A percentile compares a stretch with the other conserved stretches of the same genome.
phyloP scores from a whole-genome alignment of 2,329 filamentous ascomycete species.

The Microdochium trichocladiopsis region DNA sequence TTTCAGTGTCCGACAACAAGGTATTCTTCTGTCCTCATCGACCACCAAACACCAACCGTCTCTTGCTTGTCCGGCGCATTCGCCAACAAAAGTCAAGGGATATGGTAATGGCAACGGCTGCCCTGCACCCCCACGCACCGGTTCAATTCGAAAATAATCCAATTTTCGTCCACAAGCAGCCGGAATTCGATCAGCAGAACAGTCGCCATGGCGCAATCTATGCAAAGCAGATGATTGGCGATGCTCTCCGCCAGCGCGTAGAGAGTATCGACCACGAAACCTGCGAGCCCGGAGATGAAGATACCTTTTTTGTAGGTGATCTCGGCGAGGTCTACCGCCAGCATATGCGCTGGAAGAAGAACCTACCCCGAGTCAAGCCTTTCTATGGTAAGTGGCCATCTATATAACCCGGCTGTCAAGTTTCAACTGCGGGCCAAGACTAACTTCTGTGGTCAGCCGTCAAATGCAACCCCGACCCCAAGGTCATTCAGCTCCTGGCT shows the following conservation, averaged over 20 bases:
- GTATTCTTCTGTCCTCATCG: slow-evolving; percentile 8
- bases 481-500: slow-evolving; percentile 81
- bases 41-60: not conserved
- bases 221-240: slow-evolving; percentile 77
- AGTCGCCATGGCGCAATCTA: slow-evolving; percentile 26
- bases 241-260: slow-evolving; percentile 80
- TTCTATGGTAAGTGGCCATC: slow-evolving; percentile 66
- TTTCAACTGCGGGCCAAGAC: no score
- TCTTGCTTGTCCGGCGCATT: not conserved
- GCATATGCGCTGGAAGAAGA: slow-evolving; percentile 96
- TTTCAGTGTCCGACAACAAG: slow-evolving; percentile 6
- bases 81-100: slow-evolving; percentile 32
- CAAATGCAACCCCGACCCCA: slow-evolving; percentile 95
- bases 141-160: slow-evolving; percentile 41
- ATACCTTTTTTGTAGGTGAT: slow-evolving; percentile 97
- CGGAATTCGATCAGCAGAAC: slow-evolving; percentile 31
- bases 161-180: slow-evolving; percentile 25
- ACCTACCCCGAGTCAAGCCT: slow-evolving; percentile 84
- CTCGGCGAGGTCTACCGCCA: slow-evolving; percentile 98
- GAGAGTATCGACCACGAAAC: slow-evolving; percentile 77
- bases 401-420: not conserved
- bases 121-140: slow-evolving; percentile 46
- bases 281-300: slow-evolving; percentile 89
- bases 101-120: slow-evolving; percentile 60
- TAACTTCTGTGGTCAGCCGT: slow-evolving; percentile 54